A percentile compares a stretch with the other conserved stretches of the same genome.
phyloP scores from a whole-genome alignment of 345 rosid species.

The Excoecaria agallocha region DNA sequence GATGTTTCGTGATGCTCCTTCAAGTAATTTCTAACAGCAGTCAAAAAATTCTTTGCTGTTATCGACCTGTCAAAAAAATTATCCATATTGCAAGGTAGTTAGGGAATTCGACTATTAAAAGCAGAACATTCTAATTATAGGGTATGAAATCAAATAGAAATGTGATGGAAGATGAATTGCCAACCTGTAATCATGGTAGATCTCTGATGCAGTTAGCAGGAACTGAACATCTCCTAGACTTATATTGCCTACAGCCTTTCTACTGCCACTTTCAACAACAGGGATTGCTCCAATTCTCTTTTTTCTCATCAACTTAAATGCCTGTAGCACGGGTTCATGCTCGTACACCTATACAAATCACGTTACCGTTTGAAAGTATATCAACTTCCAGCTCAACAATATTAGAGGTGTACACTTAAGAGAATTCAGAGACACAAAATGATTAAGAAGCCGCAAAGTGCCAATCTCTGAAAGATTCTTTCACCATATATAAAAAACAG shows the following conservation, averaged over 20 bases:
- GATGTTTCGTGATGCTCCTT: slow-evolving; percentile 50
- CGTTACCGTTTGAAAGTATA: not conserved
- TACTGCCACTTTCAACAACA: slow-evolving; percentile 53
- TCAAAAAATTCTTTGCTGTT: slow-evolving; percentile 77
- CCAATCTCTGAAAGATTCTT: not conserved
- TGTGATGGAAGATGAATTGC: not conserved
- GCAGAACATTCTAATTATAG: not conserved
- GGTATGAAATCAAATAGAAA: slow-evolving; percentile 1
- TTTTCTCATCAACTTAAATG: slow-evolving; percentile 89
- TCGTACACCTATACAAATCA: slow-evolving; percentile 57
- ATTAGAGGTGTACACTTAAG: not conserved
- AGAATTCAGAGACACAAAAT: not conserved
- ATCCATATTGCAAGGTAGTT: not conserved
- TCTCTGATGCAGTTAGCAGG: slow-evolving; percentile 89
- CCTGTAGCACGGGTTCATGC: slow-evolving; percentile 97
- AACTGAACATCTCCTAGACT: slow-evolving; percentile 87
- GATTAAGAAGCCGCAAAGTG: not conserved
- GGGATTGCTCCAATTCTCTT: slow-evolving; percentile 77
- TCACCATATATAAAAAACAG: not conserved
- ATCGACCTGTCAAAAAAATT: slow-evolving; percentile 49
- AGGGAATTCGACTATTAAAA: not conserved
- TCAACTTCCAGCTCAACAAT: not conserved
- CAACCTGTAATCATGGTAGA: slow-evolving; percentile 83
- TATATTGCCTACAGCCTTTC: slow-evolving; percentile 79
- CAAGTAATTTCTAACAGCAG: slow-evolving; percentile 62